Percentiles rank a stretch among this genome's conserved stretches.
phyloP scores from a whole-genome alignment of 257 asterid genomes.

The Lycium ferocissimum region DNA sequence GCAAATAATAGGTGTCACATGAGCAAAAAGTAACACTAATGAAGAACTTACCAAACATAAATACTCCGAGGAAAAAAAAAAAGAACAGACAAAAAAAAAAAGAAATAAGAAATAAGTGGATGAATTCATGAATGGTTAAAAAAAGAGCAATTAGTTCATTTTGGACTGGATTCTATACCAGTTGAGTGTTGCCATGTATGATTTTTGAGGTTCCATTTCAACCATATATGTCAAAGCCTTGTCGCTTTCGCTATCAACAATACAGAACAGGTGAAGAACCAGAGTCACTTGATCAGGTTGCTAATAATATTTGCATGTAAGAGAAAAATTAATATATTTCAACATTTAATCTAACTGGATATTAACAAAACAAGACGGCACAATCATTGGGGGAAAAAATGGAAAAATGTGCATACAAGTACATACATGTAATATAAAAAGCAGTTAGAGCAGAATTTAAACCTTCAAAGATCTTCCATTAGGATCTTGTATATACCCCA shows the following conservation, averaged over 20 bases:
- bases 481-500: neutral
- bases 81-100: too few species aligned
- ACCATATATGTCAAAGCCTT: too few species aligned
- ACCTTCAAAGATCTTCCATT: neutral
- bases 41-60: too few species aligned
- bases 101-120: too few species aligned
- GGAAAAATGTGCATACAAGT: neutral
- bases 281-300: constrained; percentile 6
- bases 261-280: constrained; percentile 13
- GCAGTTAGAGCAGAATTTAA: neutral
- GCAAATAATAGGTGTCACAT: too few species aligned
- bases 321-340: neutral
- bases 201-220: too few species aligned
- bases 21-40: too few species aligned
- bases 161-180: too few species aligned
- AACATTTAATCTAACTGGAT: neutral
- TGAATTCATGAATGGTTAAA: too few species aligned
- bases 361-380: neutral
- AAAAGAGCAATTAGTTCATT: too few species aligned
- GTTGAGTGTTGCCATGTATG: too few species aligned
- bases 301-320: neutral
- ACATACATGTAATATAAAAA: neutral
- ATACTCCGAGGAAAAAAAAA: too few species aligned
- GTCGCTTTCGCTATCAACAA: neutral
- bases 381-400: neutral